Percentiles rank a stretch among this genome's conserved stretches.
Evolutionary conservation across 495 filamentous ascomycete genomes (phyloP).

Genomic region (Tuber umbilicatum): DNA sequence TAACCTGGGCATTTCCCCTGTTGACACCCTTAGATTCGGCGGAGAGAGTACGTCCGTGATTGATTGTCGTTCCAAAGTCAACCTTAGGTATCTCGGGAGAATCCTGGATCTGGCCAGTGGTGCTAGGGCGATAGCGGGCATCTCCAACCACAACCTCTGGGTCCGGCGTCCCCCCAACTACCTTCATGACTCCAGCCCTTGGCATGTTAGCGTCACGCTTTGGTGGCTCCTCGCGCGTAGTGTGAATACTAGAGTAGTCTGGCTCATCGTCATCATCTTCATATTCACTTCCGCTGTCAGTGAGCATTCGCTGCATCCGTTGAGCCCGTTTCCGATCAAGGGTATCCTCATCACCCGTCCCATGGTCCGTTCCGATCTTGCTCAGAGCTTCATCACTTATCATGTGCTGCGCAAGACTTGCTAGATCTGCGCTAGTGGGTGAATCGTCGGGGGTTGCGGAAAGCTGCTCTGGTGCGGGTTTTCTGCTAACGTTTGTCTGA

Average conservation of each 20-base stretch:
- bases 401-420: slow-evolving; percentile 58
- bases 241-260: slow-evolving; percentile 47
- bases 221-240: slow-evolving; percentile 37
- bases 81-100: slow-evolving; percentile 57
- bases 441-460: slow-evolving; percentile 43
- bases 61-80: slow-evolving; percentile 81
- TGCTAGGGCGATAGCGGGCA: slow-evolving; percentile 48
- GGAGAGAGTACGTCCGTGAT: slow-evolving; percentile 53
- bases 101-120: slow-evolving; percentile 28
- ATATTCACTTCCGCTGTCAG: slow-evolving; percentile 41
- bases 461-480: slow-evolving; percentile 53
- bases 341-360: slow-evolving; percentile 32
- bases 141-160: slow-evolving; percentile 56
- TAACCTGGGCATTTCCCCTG: slow-evolving; percentile 24
- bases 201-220: slow-evolving; percentile 53
- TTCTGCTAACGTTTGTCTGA: slow-evolving; percentile 53
- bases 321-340: slow-evolving; percentile 32
- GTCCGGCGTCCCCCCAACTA: slow-evolving; percentile 57
- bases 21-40: slow-evolving; percentile 28
- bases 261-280: slow-evolving; percentile 42
- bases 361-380: slow-evolving; percentile 39
- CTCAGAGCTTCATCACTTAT: slow-evolving; percentile 62
- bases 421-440: slow-evolving; percentile 47
- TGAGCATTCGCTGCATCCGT: slow-evolving; percentile 36
- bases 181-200: slow-evolving; percentile 74